Base-by-base conservation (phyloP, 805 yeast genomes). In the Geotrichum ghanense region DNA sequence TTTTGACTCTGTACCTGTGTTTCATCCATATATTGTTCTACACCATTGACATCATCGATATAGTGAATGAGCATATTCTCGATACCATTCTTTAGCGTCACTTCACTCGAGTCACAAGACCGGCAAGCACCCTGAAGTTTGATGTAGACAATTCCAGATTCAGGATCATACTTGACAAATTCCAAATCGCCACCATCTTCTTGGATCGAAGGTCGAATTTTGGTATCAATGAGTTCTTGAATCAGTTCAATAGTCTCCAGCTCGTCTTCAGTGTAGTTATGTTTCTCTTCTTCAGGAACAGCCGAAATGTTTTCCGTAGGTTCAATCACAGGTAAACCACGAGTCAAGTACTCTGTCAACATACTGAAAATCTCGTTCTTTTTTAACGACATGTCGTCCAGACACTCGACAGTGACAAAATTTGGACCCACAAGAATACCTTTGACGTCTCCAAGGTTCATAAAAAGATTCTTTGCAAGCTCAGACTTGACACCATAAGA, bases 141-240 rank as follows among this genome's bases (percentile, higher is more conserved):
- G 56, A 92, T 75, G 62, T 78, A 84, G 4, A 94, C 97, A 12
- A 83, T 79, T 1, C 98, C 98, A 0, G 83, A 73, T 49, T 81
- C 85, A 52, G 83, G 87, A 48, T 85, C 86, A 60, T 85, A 89
- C 3, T 86, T 92, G 49, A 84, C 75, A 62, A 79, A 94, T 56
- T 86, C 89, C 51, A 92, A 81, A 60, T 92, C 97, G 26, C 99
- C 99, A 51, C 99, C 99, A 59, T 92, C 99, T 58, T 92, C 99
- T 67, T 88, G 95, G 48, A 92, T 88, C 1, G 97, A 96, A 1
- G 99, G 99, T 59, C 96, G 80, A 45, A 92, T 89, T 61, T 97
- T 79, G 1, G 98, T 92, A 50, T 84, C 94, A 48, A 94, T 81
- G 48, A 92, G 72, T 60, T 92, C 97, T 56, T 87, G 84, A 58